phyloP scores from a whole-genome alignment of 495 filamentous ascomycete genomes.

The Neurospora hispaniola region DNA sequence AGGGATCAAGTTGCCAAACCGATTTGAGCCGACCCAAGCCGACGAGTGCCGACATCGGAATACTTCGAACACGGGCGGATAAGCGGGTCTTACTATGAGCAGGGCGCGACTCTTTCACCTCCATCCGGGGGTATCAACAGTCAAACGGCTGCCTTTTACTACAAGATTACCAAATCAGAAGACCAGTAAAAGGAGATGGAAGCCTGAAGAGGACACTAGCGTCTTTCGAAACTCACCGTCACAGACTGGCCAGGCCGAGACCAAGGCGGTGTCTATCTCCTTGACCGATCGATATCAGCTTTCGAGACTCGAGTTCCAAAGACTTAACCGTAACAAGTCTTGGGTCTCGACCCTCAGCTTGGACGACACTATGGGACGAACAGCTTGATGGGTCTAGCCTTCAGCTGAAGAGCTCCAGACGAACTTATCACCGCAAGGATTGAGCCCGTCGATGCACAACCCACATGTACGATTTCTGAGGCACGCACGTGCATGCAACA shows the following conservation, averaged over 20 bases:
- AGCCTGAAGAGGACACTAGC: neutral
- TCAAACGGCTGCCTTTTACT: neutral
- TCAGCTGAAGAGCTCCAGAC: neutral
- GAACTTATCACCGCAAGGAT: neutral
- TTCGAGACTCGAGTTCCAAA: neutral
- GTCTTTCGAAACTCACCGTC: neutral
- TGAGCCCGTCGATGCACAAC: neutral
- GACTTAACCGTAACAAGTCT: neutral
- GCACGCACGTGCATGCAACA: neutral
- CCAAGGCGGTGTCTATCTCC: neutral
- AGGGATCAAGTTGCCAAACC: neutral
- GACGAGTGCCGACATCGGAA: neutral
- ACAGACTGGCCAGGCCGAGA: neutral
- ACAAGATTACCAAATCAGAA: neutral
- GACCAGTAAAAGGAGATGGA: neutral
- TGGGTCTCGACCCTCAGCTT: neutral
- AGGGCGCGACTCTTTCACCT: neutral
- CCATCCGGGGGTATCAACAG: neutral
- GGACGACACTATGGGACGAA: neutral
- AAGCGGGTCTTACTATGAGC: neutral
- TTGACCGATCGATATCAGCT: neutral
- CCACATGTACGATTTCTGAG: neutral
- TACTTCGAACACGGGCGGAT: neutral
- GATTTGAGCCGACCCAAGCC: neutral
- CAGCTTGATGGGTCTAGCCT: neutral